Evolutionary conservation across 495 filamentous ascomycete genomes (phyloP).

Genomic region (Trichoderma reesei): DNA sequence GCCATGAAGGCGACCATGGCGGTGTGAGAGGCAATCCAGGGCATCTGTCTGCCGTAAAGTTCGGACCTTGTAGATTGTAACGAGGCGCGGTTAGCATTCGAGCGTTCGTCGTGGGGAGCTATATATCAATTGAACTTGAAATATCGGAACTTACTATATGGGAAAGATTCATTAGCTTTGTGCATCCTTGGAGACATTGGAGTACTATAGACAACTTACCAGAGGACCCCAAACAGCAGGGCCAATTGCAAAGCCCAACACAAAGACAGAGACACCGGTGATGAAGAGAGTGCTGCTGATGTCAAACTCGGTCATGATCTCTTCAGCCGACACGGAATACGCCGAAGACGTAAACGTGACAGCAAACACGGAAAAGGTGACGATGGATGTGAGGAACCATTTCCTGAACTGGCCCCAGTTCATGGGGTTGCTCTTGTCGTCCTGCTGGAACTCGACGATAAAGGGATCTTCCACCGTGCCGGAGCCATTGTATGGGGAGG

Average conservation of each 20-base stretch:
- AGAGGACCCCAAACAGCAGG: slow-evolving; percentile 29
- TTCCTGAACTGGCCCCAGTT: slow-evolving; percentile 23
- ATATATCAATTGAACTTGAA: too few species aligned
- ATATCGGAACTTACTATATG: too few species aligned
- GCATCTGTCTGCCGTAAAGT: slow-evolving; percentile 50
- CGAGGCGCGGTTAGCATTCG: too few species aligned
- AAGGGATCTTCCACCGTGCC: background rate
- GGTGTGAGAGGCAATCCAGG: slow-evolving; percentile 45
- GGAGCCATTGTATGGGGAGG: background rate
- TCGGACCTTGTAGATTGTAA: slow-evolving; percentile 22
- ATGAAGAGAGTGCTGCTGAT: slow-evolving; percentile 28
- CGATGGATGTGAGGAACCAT: slow-evolving; percentile 46
- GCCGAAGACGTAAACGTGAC: slow-evolving; percentile 43
- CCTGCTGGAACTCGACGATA: background rate
- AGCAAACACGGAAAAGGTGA: slow-evolving; percentile 48
- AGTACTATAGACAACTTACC: background rate
- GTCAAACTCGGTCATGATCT: slow-evolving; percentile 29
- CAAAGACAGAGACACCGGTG: slow-evolving; percentile 27
- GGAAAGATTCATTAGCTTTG: background rate
- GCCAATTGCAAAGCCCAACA: slow-evolving; percentile 40
- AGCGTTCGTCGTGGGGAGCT: too few species aligned
- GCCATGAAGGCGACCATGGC: slow-evolving; percentile 45
- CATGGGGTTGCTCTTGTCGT: background rate
- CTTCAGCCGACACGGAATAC: slow-evolving; percentile 26
- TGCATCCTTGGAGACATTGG: background rate